Evolutionary conservation across 2,329 filamentous ascomycete genomes (phyloP).

Genomic region (Chaetomium olivaceum): DNA sequence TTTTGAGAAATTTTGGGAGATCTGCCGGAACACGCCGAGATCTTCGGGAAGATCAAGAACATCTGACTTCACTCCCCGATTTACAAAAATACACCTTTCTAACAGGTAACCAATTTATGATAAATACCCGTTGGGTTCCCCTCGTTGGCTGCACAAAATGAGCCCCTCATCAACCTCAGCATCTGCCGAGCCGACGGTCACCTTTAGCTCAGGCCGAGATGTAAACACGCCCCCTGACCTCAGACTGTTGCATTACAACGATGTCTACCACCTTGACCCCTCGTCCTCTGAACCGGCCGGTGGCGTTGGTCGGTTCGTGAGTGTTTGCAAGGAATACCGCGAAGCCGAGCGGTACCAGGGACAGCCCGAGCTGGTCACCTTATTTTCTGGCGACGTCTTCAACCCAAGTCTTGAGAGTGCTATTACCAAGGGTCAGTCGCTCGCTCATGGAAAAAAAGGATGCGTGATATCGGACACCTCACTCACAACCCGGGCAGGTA

Average conservation of each 20-base stretch:
- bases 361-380: conserved; percentile 68
- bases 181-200: conserved; percentile 36
- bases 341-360: conserved; percentile 58
- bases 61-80: background rate
- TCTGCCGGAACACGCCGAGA: background rate
- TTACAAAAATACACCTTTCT: background rate
- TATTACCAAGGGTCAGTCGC: conserved; percentile 72
- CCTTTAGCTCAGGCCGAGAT: conserved; percentile 37
- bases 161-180: conserved; percentile 16
- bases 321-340: conserved; percentile 73
- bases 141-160: conserved; percentile 18
- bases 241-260: conserved; percentile 87
- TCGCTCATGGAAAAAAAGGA: no score
- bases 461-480: background rate
- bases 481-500: conserved; percentile 45
- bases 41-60: background rate
- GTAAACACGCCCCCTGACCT: conserved; percentile 59
- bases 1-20: background rate
- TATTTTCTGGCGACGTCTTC: conserved; percentile 92
- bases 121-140: background rate
- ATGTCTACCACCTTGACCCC: conserved; percentile 85
- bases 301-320: conserved; percentile 78
- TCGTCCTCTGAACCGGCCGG: conserved; percentile 79
- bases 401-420: conserved; percentile 88
- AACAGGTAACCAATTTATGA: background rate